phyloP scores from a whole-genome alignment of 352 stramenopile species.

The Phytophthora constricta region DNA sequence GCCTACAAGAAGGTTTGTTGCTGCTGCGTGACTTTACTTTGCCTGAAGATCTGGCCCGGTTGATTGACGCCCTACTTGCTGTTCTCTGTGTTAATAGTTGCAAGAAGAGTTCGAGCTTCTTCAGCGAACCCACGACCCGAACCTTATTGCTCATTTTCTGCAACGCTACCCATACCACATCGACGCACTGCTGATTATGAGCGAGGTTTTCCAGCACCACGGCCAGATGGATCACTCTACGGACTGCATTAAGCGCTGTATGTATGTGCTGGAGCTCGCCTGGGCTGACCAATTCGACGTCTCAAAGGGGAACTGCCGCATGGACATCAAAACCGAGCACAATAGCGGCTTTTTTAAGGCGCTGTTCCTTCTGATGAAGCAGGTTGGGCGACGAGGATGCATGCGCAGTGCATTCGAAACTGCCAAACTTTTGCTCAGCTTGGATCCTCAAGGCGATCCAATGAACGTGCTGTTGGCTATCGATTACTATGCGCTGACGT shows the following conservation, averaged over 20 bases:
- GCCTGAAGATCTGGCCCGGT: not conserved
- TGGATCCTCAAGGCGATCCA: constrained; percentile 81
- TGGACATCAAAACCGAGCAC: constrained; percentile 81
- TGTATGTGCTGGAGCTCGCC: constrained; percentile 84
- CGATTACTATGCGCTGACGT: constrained; percentile 86
- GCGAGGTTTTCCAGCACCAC: constrained; percentile 88
- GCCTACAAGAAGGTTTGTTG: constrained; percentile 83
- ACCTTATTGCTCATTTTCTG: constrained; percentile 82
- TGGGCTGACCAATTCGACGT: constrained; percentile 89
- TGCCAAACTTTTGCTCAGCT: constrained; percentile 70
- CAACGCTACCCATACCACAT: constrained; percentile 88
- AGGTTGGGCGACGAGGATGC: constrained; percentile 81
- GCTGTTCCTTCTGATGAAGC: constrained; percentile 85
- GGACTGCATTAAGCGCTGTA: constrained; percentile 87
- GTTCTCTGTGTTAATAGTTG: constrained; percentile 34
- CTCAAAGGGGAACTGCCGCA: constrained; percentile 78
- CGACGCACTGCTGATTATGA: constrained; percentile 87
- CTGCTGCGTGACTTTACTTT: not conserved
- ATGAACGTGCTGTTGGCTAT: constrained; percentile 83
- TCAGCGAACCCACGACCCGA: constrained; percentile 84
- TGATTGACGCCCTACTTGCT: constrained; percentile 1
- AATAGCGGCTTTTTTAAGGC: constrained; percentile 81
- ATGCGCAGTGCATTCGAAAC: constrained; percentile 89
- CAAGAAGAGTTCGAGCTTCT: constrained; percentile 87
- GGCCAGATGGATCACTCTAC: constrained; percentile 86